Conservation (phyloP, 2,329 filamentous ascomycete species). For the Alternaria triticina region DNA sequence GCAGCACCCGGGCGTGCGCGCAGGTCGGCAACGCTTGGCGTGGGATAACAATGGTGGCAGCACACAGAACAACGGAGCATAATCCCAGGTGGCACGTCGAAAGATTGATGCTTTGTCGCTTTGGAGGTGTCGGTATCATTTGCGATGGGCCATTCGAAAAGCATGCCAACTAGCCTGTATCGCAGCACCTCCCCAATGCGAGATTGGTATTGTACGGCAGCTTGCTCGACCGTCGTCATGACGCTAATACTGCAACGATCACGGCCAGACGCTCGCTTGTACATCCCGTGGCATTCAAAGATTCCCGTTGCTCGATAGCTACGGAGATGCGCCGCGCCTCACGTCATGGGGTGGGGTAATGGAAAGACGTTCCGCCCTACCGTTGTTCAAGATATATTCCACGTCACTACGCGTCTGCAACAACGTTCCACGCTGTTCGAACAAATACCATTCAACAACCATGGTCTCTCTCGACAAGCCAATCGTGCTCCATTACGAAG, state of each 20-base stretch:
- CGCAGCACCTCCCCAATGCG: not conserved
- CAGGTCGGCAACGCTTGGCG: not conserved
- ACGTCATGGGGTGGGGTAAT: not conserved
- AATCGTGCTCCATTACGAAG: constrained; percentile 70
- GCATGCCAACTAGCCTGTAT: not conserved
- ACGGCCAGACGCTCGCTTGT: not conserved
- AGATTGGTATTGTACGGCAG: not conserved
- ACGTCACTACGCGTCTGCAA: not conserved
- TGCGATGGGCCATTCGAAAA: not conserved
- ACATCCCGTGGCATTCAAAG: not conserved
- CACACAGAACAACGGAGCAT: not conserved
- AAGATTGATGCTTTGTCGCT: not conserved
- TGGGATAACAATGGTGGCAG: constrained; percentile 9
- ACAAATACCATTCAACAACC: not conserved
- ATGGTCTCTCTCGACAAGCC: constrained; percentile 51
- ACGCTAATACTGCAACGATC: not conserved
- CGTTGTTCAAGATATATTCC: not conserved
- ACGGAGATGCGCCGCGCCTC: not conserved
- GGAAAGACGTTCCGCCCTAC: not conserved
- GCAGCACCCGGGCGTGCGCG: not conserved
- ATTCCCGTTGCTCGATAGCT: not conserved
- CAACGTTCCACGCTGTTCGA: not conserved
- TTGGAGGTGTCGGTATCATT: not conserved
- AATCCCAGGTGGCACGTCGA: not conserved
- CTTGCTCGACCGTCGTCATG: not conserved